Evolutionary conservation across 345 rosid genomes (phyloP).

Genomic region (Toxicodendron radicans): DNA sequence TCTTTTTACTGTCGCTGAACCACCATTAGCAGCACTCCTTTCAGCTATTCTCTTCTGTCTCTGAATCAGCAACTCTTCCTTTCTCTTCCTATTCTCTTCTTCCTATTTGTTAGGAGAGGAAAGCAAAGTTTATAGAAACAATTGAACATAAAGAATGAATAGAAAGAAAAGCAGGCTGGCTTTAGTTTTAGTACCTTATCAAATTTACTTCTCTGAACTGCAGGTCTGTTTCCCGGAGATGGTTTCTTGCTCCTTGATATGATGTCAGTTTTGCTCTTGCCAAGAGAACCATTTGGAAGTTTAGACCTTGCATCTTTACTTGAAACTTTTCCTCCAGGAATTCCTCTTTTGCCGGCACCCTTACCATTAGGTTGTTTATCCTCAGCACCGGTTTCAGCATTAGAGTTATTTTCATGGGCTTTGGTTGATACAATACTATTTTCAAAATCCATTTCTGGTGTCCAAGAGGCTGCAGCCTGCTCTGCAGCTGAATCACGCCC

Average conservation of each 20-base stretch:
- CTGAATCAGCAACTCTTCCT: conserved; percentile 68
- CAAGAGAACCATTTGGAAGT: conserved; percentile 42
- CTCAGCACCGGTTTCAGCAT: conserved; percentile 30
- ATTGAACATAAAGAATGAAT: neutral
- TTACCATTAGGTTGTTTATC: conserved; percentile 31
- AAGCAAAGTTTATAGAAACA: neutral
- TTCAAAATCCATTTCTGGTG: conserved; percentile 76
- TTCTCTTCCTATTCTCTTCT: conserved; percentile 73
- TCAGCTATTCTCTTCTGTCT: conserved; percentile 94
- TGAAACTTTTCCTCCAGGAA: conserved; percentile 36
- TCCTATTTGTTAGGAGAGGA: conserved; percentile 46
- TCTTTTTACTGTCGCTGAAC: conserved; percentile 43
- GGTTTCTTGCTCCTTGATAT: conserved; percentile 56
- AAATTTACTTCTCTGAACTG: conserved; percentile 56
- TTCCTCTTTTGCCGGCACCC: conserved; percentile 28
- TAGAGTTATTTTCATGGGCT: conserved; percentile 32
- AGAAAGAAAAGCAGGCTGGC: neutral
- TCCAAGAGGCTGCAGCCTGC: conserved; percentile 53
- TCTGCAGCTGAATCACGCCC: conserved; percentile 63
- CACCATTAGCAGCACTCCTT: conserved; percentile 58
- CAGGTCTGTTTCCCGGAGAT: conserved; percentile 55
- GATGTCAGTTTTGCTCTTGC: conserved; percentile 46
- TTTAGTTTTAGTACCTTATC: conserved; percentile 51
- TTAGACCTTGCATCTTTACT: conserved; percentile 57
- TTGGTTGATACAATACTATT: conserved; percentile 44